Base-by-base conservation (phyloP, 148 eudicot species). In the Amaranthus palmeri region DNA sequence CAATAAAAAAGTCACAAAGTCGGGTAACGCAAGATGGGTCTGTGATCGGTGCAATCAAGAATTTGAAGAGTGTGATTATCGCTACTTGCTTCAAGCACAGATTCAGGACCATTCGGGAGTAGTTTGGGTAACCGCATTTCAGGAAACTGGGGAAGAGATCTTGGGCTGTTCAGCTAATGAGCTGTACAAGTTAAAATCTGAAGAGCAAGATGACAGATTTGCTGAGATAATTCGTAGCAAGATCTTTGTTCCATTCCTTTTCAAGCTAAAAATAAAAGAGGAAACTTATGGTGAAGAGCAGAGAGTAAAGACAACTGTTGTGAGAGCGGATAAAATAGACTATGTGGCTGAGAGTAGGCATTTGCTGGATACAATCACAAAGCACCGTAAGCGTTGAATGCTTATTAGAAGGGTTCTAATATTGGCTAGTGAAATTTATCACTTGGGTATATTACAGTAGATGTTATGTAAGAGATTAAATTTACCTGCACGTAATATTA, bases 41-140 rank as follows among this genome's bases (percentile, higher is more conserved):
- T 90, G 99, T 70, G 99, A 96, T 72, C 82, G 99, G 67, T 92
- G 97, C 77, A 90, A 90, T 80, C 93, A 92, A 82, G 99, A 92
- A 65, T 90, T 92, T 61, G 97, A 96, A 77, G 92, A 92, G 67
- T 92, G 99, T 81, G 96, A 92, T 88, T 90, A 90, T 68, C 83
- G 95, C 55, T 96, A 92, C 74, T 86, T 96, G 64, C 99, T 96
- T 67, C 99, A 92, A 82, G 90, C 87, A 69, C 99, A 96, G 77
- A 73, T 96, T 74, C 97, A 92, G 67, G 97, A 92, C 80, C 92
- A 90, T 68, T 83, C 92, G 3, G 97, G 99, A 40, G 75, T 92
- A 77, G 88, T 84, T 13, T 92, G 95, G 96, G 92, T 92, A 50
- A 96, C 99, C 6, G 96, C 99, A 57, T 96, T 96, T 65, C 97